Conservation (phyloP, 2,329 filamentous ascomycete genomes). For the Arthrobotrys sinensis region DNA sequence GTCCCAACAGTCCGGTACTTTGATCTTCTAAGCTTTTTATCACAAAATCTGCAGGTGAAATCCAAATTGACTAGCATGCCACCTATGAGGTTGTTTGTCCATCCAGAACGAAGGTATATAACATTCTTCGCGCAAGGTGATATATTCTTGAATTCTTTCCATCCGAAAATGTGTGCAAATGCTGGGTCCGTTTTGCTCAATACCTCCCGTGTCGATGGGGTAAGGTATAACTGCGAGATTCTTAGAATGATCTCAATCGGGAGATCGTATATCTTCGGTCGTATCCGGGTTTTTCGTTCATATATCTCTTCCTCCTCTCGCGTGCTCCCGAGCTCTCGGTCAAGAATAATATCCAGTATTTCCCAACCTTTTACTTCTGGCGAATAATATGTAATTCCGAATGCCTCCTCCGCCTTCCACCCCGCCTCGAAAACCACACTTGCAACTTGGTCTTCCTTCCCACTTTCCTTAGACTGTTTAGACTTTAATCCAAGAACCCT, state of each 20-base stretch:
- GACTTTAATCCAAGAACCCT: not conserved
- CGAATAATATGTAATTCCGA: not conserved
- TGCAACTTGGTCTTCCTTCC: not conserved
- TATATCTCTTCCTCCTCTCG: constrained; percentile 9
- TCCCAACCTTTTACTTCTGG: not conserved
- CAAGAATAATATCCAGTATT: not conserved
- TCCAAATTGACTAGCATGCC: not conserved
- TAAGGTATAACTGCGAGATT: not conserved
- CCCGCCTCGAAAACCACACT: not conserved
- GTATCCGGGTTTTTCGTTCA: not conserved
- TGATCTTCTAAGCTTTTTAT: not conserved
- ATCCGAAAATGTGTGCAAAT: constrained; percentile 4
- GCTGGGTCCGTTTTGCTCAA: not conserved
- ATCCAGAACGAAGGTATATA: not conserved
- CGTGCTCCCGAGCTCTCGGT: constrained; percentile 5
- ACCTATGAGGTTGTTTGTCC: not conserved
- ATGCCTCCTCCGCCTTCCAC: not conserved
- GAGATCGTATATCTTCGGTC: constrained; percentile 6
- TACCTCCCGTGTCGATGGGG: not conserved
- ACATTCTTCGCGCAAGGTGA: not conserved
- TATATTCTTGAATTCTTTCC: not conserved
- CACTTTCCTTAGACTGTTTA: not conserved
- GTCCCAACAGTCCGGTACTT: not conserved
- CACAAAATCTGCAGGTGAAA: not conserved
- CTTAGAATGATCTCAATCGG: not conserved